A percentile compares a stretch with the other conserved stretches of the same genome.
Evolutionary conservation across 805 yeast genomes (phyloP).

Genomic region (Lipomyces kockii): DNA sequence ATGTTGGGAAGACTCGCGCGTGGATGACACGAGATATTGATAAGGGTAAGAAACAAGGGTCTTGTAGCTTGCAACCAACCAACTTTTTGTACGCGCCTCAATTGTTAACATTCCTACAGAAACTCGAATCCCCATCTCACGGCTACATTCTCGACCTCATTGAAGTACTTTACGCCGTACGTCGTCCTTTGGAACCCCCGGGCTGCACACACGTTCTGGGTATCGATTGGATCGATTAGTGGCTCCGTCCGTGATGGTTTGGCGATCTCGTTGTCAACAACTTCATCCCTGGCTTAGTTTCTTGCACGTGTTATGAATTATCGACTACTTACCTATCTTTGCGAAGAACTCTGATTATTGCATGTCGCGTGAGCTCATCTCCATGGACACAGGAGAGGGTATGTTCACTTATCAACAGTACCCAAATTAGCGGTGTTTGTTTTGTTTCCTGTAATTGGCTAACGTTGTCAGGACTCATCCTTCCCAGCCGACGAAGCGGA

Average conservation of each 20-base stretch:
- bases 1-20: too few relatives aligned
- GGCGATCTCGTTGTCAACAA: neutral
- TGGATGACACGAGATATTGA: too few relatives aligned
- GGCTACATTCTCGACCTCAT: neutral
- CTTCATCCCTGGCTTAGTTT: neutral
- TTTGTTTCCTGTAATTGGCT: neutral
- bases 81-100: too few relatives aligned
- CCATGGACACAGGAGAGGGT: slow-evolving; percentile 7
- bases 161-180: neutral
- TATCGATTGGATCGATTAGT: neutral
- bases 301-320: neutral
- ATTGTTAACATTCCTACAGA: neutral
- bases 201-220: neutral
- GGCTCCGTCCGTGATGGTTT: neutral
- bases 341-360: neutral
- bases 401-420: neutral
- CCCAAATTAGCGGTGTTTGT: neutral
- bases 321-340: neutral
- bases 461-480: neutral
- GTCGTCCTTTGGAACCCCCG: neutral
- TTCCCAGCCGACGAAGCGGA: neutral
- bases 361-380: neutral
- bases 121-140: neutral
- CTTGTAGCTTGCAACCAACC: neutral
- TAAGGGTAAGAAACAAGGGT: neutral